These are phyloP conservation scores for Candida labiduridarum DNA, from an alignment of 1,139 yeast genomes.

Conservation along the genomic window DNA sequence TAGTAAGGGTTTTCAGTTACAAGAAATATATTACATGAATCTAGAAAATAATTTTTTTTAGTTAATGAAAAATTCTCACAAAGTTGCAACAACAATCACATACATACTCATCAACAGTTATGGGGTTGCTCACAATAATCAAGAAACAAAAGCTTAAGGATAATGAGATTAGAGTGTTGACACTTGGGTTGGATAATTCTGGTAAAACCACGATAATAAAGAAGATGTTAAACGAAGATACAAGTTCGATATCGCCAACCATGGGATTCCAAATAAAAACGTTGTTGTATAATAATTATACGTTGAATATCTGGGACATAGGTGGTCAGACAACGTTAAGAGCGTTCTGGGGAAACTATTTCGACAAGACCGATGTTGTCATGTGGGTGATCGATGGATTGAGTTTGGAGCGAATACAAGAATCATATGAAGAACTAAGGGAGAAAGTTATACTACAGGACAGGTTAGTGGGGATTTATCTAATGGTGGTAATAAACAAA, in stretches of 20 bases:
- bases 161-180: slow-evolving; percentile 69
- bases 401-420: slow-evolving; percentile 61
- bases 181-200: slow-evolving; percentile 85
- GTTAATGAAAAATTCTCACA: neutral
- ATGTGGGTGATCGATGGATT: slow-evolving; percentile 92
- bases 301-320: slow-evolving; percentile 72
- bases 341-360: slow-evolving; percentile 89
- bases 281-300: slow-evolving; percentile 29
- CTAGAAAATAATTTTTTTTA: neutral
- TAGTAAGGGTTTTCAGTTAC: neutral
- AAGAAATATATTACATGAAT: neutral
- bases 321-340: slow-evolving; percentile 85
- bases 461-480: slow-evolving; percentile 65
- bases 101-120: slow-evolving; percentile 21
- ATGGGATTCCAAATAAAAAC: slow-evolving; percentile 57
- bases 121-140: slow-evolving; percentile 86
- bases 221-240: slow-evolving; percentile 56
- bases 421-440: slow-evolving; percentile 65
- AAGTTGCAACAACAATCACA: neutral
- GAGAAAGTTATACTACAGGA: slow-evolving; percentile 65
- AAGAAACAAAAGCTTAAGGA: slow-evolving; percentile 83
- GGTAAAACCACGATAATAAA: slow-evolving; percentile 86
- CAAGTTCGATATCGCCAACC: slow-evolving; percentile 46
- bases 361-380: slow-evolving; percentile 79
- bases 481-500: slow-evolving; percentile 60